A percentile compares a stretch with the other conserved stretches of the same genome.
Conservation (phyloP, 2,329 filamentous ascomycete genomes). For the Thielaviopsis populi region DNA sequence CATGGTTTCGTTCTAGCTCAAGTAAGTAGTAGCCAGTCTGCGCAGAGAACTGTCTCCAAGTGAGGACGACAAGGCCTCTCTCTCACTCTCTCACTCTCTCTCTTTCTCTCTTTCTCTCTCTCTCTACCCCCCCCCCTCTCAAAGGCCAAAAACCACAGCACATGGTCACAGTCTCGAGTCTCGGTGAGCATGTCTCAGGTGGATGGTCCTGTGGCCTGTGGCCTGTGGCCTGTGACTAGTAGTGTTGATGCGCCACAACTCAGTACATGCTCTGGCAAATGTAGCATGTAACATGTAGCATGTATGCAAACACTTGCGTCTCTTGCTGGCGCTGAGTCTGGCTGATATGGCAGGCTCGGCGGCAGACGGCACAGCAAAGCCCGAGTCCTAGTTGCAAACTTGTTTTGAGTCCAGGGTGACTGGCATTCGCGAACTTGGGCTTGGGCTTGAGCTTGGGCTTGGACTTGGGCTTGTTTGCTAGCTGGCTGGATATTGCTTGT, state of each 20-base stretch:
- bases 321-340: too few relatives aligned
- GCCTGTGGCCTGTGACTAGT: not conserved
- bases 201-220: not conserved
- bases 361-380: not conserved
- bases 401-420: not conserved
- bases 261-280: too few relatives aligned
- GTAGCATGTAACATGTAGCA: too few relatives aligned
- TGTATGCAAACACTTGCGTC: too few relatives aligned
- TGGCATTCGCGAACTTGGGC: not conserved
- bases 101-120: too few relatives aligned
- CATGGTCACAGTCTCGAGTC: not conserved
- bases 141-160: not conserved
- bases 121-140: too few relatives aligned
- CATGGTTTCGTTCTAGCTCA: too few relatives aligned
- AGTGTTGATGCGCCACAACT: not conserved
- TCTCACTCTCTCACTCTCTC: too few relatives aligned
- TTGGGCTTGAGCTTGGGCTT: too few relatives aligned
- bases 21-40: too few relatives aligned
- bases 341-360: not conserved
- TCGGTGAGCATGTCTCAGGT: conserved; percentile 2
- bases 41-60: too few relatives aligned
- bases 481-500: not conserved
- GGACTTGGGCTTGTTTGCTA: not conserved
- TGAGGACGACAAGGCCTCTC: too few relatives aligned
- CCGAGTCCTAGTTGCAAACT: not conserved